phyloP scores from a whole-genome alignment of 2,329 filamentous ascomycete species.

The Colletotrichum paranaense region DNA sequence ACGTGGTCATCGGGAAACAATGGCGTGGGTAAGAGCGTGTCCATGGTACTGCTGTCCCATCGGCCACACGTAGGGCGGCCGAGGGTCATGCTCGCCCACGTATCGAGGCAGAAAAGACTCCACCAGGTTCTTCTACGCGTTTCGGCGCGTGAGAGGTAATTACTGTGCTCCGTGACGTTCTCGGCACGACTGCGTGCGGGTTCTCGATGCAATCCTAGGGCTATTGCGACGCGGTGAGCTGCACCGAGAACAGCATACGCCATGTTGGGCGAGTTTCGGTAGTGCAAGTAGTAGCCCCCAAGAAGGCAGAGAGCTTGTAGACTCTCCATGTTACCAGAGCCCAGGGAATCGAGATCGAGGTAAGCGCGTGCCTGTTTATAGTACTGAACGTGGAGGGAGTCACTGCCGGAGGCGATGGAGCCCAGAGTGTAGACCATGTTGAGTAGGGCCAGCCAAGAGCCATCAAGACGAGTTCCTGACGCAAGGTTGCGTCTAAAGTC shows the following conservation, averaged over 20 bases:
- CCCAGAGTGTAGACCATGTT: slow-evolving; percentile 74
- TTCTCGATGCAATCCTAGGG: slow-evolving; percentile 37
- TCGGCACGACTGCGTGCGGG: slow-evolving; percentile 11
- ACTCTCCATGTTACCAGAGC: slow-evolving; percentile 47
- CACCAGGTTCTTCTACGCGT: slow-evolving; percentile 55
- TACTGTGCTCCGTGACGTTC: slow-evolving; percentile 6
- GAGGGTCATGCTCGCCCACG: slow-evolving; percentile 55
- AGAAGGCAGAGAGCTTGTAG: slow-evolving; percentile 39
- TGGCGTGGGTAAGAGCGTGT: slow-evolving; percentile 40
- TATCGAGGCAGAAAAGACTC: slow-evolving; percentile 55
- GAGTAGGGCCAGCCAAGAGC: slow-evolving; percentile 68
- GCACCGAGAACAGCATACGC: slow-evolving; percentile 38
- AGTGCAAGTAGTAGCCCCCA: slow-evolving; percentile 39
- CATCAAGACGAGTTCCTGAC: slow-evolving; percentile 61
- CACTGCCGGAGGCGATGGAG: slow-evolving; percentile 67
- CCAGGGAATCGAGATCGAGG: slow-evolving; percentile 66
- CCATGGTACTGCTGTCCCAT: slow-evolving; percentile 45
- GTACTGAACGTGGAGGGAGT: slow-evolving; percentile 66
- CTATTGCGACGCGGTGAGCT: slow-evolving; percentile 37
- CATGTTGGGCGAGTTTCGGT: slow-evolving; percentile 40
- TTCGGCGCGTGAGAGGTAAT: slow-evolving; percentile 38
- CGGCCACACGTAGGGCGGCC: slow-evolving; percentile 48
- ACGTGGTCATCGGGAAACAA: slow-evolving; percentile 40
- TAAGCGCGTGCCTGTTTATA: slow-evolving; percentile 66
- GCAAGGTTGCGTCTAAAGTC: slow-evolving; percentile 53